A percentile compares a stretch with the other conserved stretches of the same genome.
Conservation (phyloP, 345 rosid species). For the Durio zibethinus region DNA sequence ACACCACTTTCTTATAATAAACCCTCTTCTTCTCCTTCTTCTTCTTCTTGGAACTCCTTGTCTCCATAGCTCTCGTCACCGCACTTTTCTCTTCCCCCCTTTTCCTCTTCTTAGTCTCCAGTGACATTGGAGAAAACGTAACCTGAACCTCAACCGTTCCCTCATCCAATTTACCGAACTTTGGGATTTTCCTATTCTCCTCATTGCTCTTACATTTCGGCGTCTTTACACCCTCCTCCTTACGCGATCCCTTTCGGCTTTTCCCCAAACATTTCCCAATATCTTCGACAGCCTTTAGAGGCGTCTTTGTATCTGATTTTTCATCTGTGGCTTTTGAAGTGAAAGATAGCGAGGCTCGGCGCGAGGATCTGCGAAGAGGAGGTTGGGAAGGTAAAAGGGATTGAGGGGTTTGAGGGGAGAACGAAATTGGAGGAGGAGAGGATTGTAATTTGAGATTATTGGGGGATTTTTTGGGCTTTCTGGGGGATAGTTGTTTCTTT, state of each 20-base stretch:
- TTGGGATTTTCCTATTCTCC: conserved; percentile 5
- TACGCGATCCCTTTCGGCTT: conserved; percentile 18
- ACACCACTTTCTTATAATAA: conserved; percentile 61
- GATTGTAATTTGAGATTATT: neutral
- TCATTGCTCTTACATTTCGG: conserved; percentile 3
- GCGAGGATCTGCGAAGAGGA: conserved; percentile 41
- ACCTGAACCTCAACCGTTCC: conserved; percentile 24
- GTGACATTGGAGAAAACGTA: conserved; percentile 50
- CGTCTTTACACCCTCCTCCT: neutral
- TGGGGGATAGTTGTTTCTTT: neutral
- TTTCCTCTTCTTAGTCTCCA: conserved; percentile 50
- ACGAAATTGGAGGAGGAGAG: neutral
- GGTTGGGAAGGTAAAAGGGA: neutral
- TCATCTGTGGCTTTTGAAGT: neutral
- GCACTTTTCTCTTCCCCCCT: conserved; percentile 17
- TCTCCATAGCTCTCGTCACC: conserved; percentile 13
- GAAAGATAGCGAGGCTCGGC: conserved; percentile 19
- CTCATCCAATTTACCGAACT: neutral
- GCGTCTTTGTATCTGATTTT: neutral
- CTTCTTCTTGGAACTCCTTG: conserved; percentile 16
- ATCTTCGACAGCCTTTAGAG: neutral
- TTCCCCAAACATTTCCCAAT: neutral
- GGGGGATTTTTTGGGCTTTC: conserved; percentile 1
- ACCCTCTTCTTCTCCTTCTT: conserved; percentile 43
- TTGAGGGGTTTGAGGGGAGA: conserved; percentile 17